Conservation (phyloP, 2,329 filamentous ascomycete genomes). For the Cladosporium velox region DNA sequence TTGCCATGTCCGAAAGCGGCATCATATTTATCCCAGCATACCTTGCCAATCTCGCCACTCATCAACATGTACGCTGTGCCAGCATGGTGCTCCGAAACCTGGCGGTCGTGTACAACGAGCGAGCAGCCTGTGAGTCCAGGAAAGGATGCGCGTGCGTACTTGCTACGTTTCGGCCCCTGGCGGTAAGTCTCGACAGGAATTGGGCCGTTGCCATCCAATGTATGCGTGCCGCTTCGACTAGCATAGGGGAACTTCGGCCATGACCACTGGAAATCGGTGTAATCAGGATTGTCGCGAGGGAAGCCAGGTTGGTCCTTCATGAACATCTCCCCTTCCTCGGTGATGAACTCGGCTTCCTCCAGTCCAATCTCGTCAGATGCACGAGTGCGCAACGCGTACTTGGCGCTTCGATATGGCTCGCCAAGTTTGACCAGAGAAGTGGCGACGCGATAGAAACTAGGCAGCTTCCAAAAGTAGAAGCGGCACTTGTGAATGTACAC, state of each 20-base stretch:
- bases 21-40: neutral
- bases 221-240: neutral
- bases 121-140: neutral
- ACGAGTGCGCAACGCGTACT: neutral
- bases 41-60: neutral
- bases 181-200: neutral
- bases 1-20: neutral
- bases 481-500: neutral
- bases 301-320: neutral
- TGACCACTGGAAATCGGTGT: too few relatives aligned
- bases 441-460: neutral
- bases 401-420: neutral
- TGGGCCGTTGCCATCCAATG: neutral
- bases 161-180: neutral
- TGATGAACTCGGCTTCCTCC: neutral
- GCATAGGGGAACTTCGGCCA: neutral
- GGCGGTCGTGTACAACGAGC: neutral
- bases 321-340: neutral
- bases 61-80: neutral
- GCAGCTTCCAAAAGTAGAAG: constrained; percentile 1
- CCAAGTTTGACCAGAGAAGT: neutral
- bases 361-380: neutral
- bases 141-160: neutral
- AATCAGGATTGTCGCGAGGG: neutral
- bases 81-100: neutral